Evolutionary conservation across 257 asterid genomes (phyloP).

Genomic region (Solanum gandarillasii): DNA sequence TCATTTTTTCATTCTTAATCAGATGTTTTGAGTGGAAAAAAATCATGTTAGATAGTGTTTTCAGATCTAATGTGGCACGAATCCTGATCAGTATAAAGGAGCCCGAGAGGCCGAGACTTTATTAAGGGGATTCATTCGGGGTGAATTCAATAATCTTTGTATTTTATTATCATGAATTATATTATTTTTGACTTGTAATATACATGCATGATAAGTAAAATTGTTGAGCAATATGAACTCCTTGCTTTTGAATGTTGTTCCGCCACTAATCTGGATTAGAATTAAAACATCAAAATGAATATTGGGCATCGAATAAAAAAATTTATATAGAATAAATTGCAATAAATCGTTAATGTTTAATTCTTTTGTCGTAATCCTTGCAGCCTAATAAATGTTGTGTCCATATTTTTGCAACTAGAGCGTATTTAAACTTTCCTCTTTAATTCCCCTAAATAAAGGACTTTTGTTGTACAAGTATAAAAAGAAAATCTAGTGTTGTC

Average conservation of each 20-base stretch:
- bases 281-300: not conserved
- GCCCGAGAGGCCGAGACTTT: not conserved
- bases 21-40: not conserved
- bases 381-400: not conserved
- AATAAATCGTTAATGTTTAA: not conserved
- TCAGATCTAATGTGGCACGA: accelerated
- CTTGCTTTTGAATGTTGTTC: not conserved
- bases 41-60: not conserved
- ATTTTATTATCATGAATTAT: not conserved
- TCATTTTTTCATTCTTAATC: not conserved
- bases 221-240: not conserved
- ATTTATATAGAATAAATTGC: not conserved
- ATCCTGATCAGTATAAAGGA: not conserved
- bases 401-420: not conserved
- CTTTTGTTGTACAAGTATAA: not conserved
- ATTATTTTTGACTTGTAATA: not conserved
- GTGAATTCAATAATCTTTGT: not conserved
- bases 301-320: not conserved
- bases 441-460: not conserved
- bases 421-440: not conserved
- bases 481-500: not conserved
- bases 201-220: not conserved
- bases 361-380: not conserved
- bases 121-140: not conserved
- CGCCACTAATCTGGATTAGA: not conserved